These are phyloP conservation scores for Moniliophthora roreri DNA, from an alignment of 1,284 basidiomycete species.

Conservation along the genomic window DNA sequence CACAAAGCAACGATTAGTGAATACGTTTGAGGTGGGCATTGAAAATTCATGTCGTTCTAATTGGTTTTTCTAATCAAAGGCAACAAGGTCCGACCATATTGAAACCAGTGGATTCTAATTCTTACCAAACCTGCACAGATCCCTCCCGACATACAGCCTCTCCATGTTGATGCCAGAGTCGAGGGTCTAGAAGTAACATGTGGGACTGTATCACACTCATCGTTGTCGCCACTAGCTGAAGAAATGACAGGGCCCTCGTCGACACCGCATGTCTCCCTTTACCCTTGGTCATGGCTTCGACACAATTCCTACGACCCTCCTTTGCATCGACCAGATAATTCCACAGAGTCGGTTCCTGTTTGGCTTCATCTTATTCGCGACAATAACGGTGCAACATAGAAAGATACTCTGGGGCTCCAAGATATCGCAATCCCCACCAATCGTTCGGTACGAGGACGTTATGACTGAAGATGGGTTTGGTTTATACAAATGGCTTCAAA, in stretches of 20 bases:
- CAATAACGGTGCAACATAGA: conserved; percentile 34
- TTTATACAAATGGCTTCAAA: conserved; percentile 79
- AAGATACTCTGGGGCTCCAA: conserved; percentile 81
- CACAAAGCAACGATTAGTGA: conserved; percentile 89
- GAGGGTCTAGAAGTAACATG: not conserved
- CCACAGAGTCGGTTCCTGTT: conserved; percentile 39
- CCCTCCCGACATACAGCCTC: not conserved
- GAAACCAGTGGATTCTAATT: conserved; percentile 1
- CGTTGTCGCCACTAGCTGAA: not conserved
- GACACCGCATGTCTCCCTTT: conserved; percentile 68
- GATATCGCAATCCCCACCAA: conserved; percentile 77
- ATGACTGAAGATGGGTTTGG: conserved; percentile 71
- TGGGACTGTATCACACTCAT: not conserved
- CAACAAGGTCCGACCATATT: not conserved
- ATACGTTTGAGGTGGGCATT: conserved; percentile 73
- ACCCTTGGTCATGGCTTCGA: conserved; percentile 86
- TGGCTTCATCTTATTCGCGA: conserved; percentile 4
- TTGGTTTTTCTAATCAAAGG: not conserved
- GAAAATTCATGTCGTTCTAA: not conserved
- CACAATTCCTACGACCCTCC: conserved; percentile 76
- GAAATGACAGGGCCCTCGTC: conserved; percentile 54
- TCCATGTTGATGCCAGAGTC: conserved; percentile 2
- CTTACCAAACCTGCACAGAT: not conserved
- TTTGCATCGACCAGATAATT: conserved; percentile 26
- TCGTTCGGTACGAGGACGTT: conserved; percentile 72